Conservation (phyloP, 306 rosid species). For the Prunus salicina region DNA sequence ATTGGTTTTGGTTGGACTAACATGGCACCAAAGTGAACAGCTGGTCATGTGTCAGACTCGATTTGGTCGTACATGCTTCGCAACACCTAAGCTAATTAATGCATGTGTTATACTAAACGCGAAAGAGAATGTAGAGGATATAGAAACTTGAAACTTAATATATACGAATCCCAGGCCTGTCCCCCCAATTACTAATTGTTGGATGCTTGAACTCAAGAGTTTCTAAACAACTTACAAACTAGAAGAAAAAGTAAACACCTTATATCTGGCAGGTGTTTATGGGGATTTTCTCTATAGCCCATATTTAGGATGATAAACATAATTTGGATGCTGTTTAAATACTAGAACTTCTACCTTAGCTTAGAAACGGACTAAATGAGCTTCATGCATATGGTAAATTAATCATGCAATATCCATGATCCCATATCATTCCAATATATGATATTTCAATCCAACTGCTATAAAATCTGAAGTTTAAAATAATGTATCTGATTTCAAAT, state of each 20-base stretch:
- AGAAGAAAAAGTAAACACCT: not conserved
- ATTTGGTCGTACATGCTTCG: not conserved
- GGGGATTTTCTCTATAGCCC: not conserved
- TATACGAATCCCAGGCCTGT: not conserved
- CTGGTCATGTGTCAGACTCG: not conserved
- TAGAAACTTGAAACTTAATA: not conserved
- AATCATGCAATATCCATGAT: not conserved
- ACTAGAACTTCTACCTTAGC: not conserved
- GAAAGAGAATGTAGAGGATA: no score
- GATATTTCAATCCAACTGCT: not conserved
- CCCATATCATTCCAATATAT: not conserved
- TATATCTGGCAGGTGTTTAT: not conserved
- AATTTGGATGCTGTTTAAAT: not conserved
- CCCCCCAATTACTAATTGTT: not conserved
- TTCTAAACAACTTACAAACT: not conserved
- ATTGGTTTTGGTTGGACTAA: not conserved
- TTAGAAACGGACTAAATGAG: not conserved
- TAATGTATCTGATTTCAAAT: slow-evolving; percentile 1
- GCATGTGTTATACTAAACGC: not conserved
- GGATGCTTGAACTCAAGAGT: not conserved
- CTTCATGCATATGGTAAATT: slow-evolving; percentile 7
- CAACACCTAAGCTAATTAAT: not conserved
- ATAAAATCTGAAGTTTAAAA: not conserved
- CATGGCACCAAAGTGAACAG: not conserved
- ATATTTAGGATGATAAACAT: not conserved